Percentiles rank a stretch among this genome's conserved stretches.
Evolutionary conservation across 2,329 filamentous ascomycete species (phyloP).

Genomic region (Neofusicoccum umdonicola): DNA sequence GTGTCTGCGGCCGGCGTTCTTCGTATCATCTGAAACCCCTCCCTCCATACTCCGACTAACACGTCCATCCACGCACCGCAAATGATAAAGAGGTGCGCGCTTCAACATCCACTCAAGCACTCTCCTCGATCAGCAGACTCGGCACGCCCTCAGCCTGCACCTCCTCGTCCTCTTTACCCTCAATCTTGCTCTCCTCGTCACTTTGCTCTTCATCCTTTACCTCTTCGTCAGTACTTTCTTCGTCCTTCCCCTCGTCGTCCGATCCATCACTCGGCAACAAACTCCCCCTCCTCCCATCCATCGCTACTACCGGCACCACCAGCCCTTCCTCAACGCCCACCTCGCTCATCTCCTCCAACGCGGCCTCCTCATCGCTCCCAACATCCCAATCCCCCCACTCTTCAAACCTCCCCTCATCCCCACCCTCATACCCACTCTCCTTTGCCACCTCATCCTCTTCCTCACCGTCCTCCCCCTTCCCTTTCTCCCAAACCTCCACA

Average conservation of each 20-base stretch:
- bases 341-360: slow-evolving; percentile 8
- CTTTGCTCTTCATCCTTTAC: no score
- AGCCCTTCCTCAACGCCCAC: neutral
- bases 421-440: neutral
- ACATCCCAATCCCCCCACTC: neutral
- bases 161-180: neutral
- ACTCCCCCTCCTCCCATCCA: neutral
- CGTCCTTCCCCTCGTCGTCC: neutral
- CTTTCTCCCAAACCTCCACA: neutral
- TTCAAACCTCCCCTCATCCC: neutral
- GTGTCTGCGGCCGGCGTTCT: no score
- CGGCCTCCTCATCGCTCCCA: neutral
- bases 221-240: no score
- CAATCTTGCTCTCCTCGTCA: neutral
- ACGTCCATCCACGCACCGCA: no score
- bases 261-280: neutral
- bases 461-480: neutral
- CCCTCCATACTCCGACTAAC: no score
- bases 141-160: neutral
- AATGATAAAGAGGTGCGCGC: neutral
- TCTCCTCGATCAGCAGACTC: no score
- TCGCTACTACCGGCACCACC: neutral
- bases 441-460: neutral
- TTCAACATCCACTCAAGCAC: neutral
- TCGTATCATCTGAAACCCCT: no score